Evolutionary conservation across 1,284 basidiomycete genomes (phyloP).

Genomic region (Cryptococcus sp.): DNA sequence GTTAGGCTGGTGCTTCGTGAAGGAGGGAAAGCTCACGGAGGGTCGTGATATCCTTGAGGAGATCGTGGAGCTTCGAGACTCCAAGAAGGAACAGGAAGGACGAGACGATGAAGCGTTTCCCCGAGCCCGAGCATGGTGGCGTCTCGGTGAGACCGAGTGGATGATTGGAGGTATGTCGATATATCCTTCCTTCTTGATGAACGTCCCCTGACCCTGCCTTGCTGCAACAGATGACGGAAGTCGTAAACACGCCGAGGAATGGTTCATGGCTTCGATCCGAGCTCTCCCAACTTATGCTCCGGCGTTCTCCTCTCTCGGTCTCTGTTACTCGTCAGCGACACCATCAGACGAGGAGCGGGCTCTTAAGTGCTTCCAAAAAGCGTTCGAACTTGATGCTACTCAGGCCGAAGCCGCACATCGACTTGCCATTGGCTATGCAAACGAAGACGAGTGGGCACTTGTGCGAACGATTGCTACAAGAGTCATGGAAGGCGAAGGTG

Average conservation of each 20-base stretch:
- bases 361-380: conserved; percentile 96
- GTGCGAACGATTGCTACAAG: conserved; percentile 90
- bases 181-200: no score
- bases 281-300: conserved; percentile 77
- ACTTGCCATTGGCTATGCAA: conserved; percentile 86
- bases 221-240: conserved; percentile 37
- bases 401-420: conserved; percentile 82
- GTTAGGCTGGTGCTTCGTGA: conserved; percentile 79
- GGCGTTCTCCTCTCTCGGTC: conserved; percentile 88
- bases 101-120: conserved; percentile 54
- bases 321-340: conserved; percentile 76
- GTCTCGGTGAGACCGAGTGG: conserved; percentile 78
- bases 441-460: conserved; percentile 92
- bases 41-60: conserved; percentile 63
- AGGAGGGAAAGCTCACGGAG: conserved; percentile 59
- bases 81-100: conserved; percentile 57
- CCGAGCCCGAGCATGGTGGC: conserved; percentile 78
- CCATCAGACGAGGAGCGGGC: conserved; percentile 82
- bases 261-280: conserved; percentile 83
- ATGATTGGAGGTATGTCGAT: conserved; percentile 65
- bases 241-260: conserved; percentile 69
- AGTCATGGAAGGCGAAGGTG: conserved; percentile 90
- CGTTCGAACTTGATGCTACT: conserved; percentile 91
- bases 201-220: not conserved
- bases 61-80: conserved; percentile 64